Conservation (phyloP, 2,329 filamentous ascomycete species). For the Phyllosticta citrichinensis region DNA sequence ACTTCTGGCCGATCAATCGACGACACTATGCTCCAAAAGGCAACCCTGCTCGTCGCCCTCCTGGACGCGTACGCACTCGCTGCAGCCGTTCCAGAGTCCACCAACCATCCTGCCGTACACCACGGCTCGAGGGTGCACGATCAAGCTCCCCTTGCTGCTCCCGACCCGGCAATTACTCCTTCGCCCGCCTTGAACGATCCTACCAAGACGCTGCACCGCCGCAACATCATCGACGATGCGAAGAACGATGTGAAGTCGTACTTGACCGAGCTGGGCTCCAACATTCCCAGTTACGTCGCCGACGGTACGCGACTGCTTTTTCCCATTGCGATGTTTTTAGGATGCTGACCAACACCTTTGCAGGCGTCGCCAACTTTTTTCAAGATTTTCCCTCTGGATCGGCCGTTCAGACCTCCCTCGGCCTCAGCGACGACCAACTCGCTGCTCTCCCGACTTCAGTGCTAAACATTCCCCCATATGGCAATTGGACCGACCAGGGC, state of each 20-base stretch:
- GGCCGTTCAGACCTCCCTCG: conserved; percentile 51
- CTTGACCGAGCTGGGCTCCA: conserved; percentile 22
- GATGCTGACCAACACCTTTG: not conserved
- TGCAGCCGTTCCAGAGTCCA: conserved; percentile 6
- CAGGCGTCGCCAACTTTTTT: conserved; percentile 56
- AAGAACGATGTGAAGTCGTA: conserved; percentile 21
- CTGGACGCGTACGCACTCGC: conserved; percentile 8
- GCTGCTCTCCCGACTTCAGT: conserved; percentile 57
- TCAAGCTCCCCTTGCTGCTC: not conserved
- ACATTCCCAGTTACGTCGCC: conserved; percentile 27
- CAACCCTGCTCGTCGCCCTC: conserved; percentile 8
- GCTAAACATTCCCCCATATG: conserved; percentile 56
- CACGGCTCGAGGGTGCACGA: not conserved
- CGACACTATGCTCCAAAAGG: conserved; percentile 5
- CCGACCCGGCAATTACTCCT: conserved; percentile 3
- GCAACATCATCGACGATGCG: conserved; percentile 24
- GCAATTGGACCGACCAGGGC: conserved; percentile 67
- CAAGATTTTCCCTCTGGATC: conserved; percentile 54
- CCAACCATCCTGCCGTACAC: not conserved
- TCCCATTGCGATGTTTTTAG: not conserved
- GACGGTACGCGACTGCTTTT: conserved; percentile 18
- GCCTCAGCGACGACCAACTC: conserved; percentile 48
- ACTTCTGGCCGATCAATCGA: conserved; percentile 5
- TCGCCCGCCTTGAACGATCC: conserved; percentile 6
- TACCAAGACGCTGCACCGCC: conserved; percentile 14